phyloP scores from a whole-genome alignment of 805 yeast genomes.

The Crinitomyces ghanaensis region DNA sequence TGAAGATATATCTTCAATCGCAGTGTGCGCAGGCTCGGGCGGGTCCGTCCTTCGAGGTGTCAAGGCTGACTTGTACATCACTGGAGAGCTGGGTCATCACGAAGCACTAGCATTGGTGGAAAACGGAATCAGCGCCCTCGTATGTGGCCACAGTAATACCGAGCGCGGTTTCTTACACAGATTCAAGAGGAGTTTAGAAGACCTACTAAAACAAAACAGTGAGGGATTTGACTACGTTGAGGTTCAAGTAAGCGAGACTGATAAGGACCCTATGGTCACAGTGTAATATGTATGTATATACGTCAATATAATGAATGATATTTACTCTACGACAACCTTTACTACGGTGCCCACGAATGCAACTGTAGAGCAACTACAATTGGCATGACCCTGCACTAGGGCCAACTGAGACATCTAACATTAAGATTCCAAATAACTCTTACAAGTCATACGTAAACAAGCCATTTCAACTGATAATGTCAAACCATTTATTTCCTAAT shows the following conservation, averaged over 20 bases:
- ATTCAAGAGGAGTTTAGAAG: conserved; percentile 38
- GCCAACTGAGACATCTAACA: no score
- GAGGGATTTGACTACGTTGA: no score
- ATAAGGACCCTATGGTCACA: conserved; percentile 49
- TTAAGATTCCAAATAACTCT: no score
- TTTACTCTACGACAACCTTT: no score
- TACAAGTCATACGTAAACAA: no score
- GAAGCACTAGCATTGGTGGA: conserved; percentile 69
- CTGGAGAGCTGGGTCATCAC: conserved; percentile 95
- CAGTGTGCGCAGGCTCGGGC: conserved; percentile 95
- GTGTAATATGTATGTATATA: conserved; percentile 3
- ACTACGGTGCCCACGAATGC: no score
- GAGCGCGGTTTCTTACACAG: conserved; percentile 70
- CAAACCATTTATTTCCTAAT: no score
- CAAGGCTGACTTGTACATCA: conserved; percentile 60
- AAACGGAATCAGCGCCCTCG: conserved; percentile 56
- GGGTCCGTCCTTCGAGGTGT: conserved; percentile 50
- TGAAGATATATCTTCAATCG: conserved; percentile 35
- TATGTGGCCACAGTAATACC: conserved; percentile 84
- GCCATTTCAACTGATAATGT: no score
- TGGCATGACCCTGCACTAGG: no score
- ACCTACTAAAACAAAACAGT: no score
- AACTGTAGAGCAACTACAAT: no score
- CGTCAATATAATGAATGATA: no score
- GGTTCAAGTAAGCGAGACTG: conserved; percentile 42